Base-by-base conservation (phyloP, 2,329 filamentous ascomycete genomes). In the Claviceps africana region DNA sequence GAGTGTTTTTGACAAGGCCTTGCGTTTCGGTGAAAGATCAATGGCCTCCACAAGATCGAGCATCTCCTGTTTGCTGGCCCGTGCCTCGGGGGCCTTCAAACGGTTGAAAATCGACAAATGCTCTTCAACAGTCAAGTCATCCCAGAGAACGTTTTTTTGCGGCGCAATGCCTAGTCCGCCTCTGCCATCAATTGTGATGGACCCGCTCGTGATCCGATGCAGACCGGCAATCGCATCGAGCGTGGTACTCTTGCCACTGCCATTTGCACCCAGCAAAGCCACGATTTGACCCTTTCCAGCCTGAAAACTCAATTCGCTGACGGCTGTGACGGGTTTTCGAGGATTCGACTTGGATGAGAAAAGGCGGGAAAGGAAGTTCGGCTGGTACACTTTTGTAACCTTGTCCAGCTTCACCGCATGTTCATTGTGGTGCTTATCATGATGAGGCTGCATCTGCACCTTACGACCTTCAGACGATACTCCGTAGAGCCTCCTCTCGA, bases 121-220 rank as follows among this genome's bases (percentile, higher is more conserved):
- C 65, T 95, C 88, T 60, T 82, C 79, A 0, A 95, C 88, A 0
- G 86, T 94, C 52, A 96, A 70, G 53, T 89, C 83, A 59, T 91
- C 85, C 89, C 90, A 96, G 33, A 96, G 76, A 6, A 96, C 90
- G 60, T 96, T 96, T 72, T 91, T 90, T 64, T 96, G 90, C 0
- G 90, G 90, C 53, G 88, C 91, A 43, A 95, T 82, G 15, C 90
- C 90, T 21, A 96, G 76, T 0, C 87, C 88, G 10, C 86, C 86
- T 10, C 81, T 83, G 1, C 83, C 83, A 57, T 90, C 83, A 46
- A 95, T 83, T 25, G 78, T 79, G 57, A 96, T 93, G 3, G 75
- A 75, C 2, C 90, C 90, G 53, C 77, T 81, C 0, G 86, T 88
- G 22, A 91, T 75, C 45, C 79, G 85, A 59, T 84, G 88, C 49